Percentiles rank a stretch among this genome's conserved stretches.
Conservation (phyloP, 495 filamentous ascomycete species). For the Haplographium delicatum region DNA sequence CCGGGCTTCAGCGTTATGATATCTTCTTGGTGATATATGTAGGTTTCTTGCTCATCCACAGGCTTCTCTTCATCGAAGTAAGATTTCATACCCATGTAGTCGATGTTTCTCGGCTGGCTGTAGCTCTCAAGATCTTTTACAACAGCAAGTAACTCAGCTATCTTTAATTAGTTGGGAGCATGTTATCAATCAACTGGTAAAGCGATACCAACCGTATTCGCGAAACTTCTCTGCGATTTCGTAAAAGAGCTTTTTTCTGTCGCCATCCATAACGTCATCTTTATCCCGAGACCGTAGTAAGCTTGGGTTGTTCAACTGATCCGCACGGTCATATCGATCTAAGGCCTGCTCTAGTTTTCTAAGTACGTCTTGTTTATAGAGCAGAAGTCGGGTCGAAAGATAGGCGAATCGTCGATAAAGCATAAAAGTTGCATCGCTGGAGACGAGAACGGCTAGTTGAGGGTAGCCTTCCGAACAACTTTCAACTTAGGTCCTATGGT, state of each 20-base stretch:
- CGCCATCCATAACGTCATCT: background rate
- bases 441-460: constrained; percentile 32
- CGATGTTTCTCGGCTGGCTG: constrained; percentile 18
- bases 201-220: constrained; percentile 13
- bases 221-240: constrained; percentile 11
- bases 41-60: constrained; percentile 9
- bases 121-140: background rate
- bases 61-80: constrained; percentile 28
- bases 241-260: constrained; percentile 5
- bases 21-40: constrained; percentile 31
- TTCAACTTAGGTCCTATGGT: too few relatives aligned
- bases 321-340: constrained; percentile 24
- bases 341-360: constrained; percentile 29
- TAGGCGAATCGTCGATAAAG: constrained; percentile 33
- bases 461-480: constrained; percentile 33
- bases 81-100: constrained; percentile 26
- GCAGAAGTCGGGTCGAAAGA: constrained; percentile 32
- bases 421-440: constrained; percentile 30
- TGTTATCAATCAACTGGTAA: background rate
- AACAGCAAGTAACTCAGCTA: constrained; percentile 3
- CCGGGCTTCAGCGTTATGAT: constrained; percentile 32
- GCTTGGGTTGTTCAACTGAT: constrained; percentile 10
- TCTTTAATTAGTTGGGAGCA: background rate
- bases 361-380: constrained; percentile 37
- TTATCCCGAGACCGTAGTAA: constrained; percentile 2